A percentile compares a stretch with the other conserved stretches of the same genome.
phyloP scores from a whole-genome alignment of 306 rosid genomes.

The Abrus pulchellus region DNA sequence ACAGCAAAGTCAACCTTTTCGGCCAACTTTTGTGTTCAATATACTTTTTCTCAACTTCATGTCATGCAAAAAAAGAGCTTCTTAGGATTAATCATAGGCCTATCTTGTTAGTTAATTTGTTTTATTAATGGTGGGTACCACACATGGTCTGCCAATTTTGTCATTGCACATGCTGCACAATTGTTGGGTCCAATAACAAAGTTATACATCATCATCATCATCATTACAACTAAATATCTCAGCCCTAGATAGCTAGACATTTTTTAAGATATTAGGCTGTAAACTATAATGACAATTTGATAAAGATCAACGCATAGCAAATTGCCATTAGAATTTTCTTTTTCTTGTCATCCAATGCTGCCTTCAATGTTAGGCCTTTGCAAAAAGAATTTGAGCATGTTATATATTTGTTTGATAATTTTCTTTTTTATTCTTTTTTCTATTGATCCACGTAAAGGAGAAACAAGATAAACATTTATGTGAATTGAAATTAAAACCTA shows the following conservation, averaged over 20 bases:
- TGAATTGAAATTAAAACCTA: constrained; percentile 1
- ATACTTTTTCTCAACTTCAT: constrained; percentile 56
- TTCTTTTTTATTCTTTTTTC: neutral
- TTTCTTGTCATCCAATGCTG: constrained; percentile 6
- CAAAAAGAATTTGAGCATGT: constrained; percentile 9
- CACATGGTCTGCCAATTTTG: constrained; percentile 67
- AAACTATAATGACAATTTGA: constrained; percentile 39
- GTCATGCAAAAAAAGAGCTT: constrained; percentile 59
- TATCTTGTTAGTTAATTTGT: constrained; percentile 33
- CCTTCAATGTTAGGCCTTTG: constrained; percentile 2
- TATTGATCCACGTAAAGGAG: constrained; percentile 6
- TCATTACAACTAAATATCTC: constrained; percentile 48
- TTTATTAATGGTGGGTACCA: constrained; percentile 57
- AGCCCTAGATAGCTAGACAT: constrained; percentile 35
- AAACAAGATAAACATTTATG: constrained; percentile 12
- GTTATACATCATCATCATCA: constrained; percentile 50
- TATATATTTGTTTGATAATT: neutral
- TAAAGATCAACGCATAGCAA: constrained; percentile 23
- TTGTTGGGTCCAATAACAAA: constrained; percentile 61
- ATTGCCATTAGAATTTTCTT: constrained; percentile 21
- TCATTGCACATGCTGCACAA: constrained; percentile 62
- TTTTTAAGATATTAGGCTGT: constrained; percentile 43
- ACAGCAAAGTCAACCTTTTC: constrained; percentile 97
- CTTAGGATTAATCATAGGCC: constrained; percentile 46
- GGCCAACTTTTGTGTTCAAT: constrained; percentile 72